Evolutionary conservation across 345 rosid genomes (phyloP), one percentile per base, ranked within the genome.

Genomic region (Corymbia maculata): DNA sequence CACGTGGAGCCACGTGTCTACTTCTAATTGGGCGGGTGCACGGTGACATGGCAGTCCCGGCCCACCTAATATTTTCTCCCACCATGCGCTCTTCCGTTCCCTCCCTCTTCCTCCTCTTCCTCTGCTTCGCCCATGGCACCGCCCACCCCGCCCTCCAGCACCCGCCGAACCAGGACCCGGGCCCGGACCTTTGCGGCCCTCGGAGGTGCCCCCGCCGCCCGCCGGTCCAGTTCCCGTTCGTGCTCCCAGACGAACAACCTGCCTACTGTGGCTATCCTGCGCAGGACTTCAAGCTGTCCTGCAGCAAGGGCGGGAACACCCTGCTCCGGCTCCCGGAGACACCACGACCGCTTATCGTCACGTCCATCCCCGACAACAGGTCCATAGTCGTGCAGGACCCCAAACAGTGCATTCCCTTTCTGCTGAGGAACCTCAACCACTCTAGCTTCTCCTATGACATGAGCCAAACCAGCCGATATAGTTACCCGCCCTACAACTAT

Each of bases 401-500:
- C 24, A 2, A 36, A 0, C 0, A 2, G 44, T 68, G 79, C 45
- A 9, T 68, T 21, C 79, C 44, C 79, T 4, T 1, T 22, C 79
- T 68, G 45, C 45, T 68, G 79, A 22, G 22, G 22, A 68, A 68
- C 79, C 79, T 68, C 45, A 68, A 32, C 44, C 44, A 6, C 79
- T 15, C 79, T 68, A 42, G 21, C 79, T 32, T 68, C 79, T 68
- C 6, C 24, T 68, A 32, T 22, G 21, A 16, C 4, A 68, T 9
- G 6, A 16, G 11, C 19, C 6, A 4, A 8, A 5, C 0, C 9
- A 1, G 4, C 10, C 11, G 2, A 11, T 7, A n/a, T 52, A 52
- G 8, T 14, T 2, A 66, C 79, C 22, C 21, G 3, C 44, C 44
- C 79, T 4, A 7, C 21, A 68, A 68, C 44, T 68, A 68, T 32